Base-by-base conservation (phyloP, 2,329 filamentous ascomycete genomes). In the Arthrobotrys megalospora region DNA sequence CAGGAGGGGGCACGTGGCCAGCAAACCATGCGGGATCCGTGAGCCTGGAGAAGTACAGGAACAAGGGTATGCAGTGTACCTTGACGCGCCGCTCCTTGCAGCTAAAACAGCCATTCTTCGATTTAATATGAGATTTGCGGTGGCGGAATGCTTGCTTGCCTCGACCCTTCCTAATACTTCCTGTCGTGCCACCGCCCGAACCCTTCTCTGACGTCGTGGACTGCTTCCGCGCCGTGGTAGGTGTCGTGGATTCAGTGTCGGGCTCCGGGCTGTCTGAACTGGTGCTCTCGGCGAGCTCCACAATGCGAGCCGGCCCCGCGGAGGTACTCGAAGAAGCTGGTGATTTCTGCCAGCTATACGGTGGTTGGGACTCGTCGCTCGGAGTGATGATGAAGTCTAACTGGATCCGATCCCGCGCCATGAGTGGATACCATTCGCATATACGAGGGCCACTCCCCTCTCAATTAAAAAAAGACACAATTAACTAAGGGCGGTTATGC, bases 91-190 rank as follows among this genome's bases (percentile, higher is more conserved):
- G 75, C 12, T 72, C 75, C 63, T 79, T 79, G 62, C 75, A 79
- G 68, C 68, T 69, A 36, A 72, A 79, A 64, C 75, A 79, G 47
- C 75, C 75, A 72, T 79, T 72, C 52, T 79, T 79, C 11, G 75
- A 79, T 55, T 79, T 79, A n/a, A 79, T 79, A 55, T 79, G 75
- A n/a, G 67, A 72, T 50, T 79, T 79, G 45, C 75, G 67, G 62
- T 79, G 75, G 38, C 75, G 67, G 75, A 79, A 72, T 12, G 75
- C 68, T 34, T 73, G 75, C 41, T 73, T 73, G 60, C 75, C 75
- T 41, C 68, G 36, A 34, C 73, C 73, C 45, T 71, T 77, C 65
- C 73, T 58, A n/a, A 45, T 45, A 38, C 53, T 55, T 12, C 45
- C 32, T 11, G 52, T 19, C 47, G 43, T 41, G 66, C 62, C 62